Evolutionary conservation across 1,284 basidiomycete genomes (phyloP).

Genomic region (Boletellus deceptivus): DNA sequence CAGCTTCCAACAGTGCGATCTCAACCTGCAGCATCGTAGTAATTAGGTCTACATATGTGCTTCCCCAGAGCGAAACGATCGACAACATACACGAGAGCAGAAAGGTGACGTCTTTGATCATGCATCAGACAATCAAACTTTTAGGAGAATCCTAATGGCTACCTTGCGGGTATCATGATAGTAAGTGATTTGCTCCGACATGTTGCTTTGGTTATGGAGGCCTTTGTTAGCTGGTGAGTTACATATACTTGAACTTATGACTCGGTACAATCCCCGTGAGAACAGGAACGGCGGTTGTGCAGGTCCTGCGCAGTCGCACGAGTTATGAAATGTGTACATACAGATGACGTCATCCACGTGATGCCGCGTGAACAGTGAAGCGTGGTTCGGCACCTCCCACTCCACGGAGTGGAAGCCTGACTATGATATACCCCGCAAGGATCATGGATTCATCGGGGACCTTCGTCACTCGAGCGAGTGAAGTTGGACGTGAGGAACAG

Average conservation of each 20-base stretch:
- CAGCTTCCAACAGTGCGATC: conserved; percentile 16
- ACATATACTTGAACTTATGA: no score
- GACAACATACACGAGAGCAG: not conserved
- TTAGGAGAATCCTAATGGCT: not conserved
- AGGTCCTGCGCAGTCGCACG: no score
- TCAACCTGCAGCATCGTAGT: conserved; percentile 12
- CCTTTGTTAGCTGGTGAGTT: not conserved
- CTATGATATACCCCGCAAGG: no score
- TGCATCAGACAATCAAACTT: not conserved
- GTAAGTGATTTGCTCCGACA: conserved; percentile 4
- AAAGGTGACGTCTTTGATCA: conserved; percentile 1
- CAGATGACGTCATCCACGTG: not conserved
- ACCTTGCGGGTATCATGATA: not conserved
- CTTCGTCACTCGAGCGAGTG: no score
- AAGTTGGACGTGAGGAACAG: no score
- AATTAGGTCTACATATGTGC: not conserved
- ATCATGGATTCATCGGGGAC: no score
- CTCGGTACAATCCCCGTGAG: no score
- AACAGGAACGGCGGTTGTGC: no score
- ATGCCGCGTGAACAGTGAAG: no score
- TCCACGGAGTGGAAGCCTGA: no score
- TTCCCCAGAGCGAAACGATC: not conserved
- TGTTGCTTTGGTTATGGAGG: not conserved
- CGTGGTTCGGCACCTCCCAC: no score
- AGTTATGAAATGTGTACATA: no score